Base-by-base conservation (phyloP, 352 stramenopile species). In the Globisporangium splendens region DNA sequence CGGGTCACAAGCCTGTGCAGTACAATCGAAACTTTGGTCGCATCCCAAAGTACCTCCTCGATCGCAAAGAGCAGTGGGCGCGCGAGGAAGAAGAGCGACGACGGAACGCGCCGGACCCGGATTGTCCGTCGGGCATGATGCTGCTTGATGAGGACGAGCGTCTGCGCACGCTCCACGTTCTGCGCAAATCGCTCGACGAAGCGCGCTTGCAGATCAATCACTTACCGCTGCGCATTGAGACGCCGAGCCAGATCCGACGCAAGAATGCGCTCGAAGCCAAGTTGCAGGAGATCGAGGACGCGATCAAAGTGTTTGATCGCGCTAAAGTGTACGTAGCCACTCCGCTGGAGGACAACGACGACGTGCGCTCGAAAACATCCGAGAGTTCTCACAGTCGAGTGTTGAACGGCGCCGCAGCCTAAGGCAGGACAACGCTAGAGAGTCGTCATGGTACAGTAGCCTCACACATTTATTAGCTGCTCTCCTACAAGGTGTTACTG, bases 251-350 rank as follows among this genome's bases (percentile, higher is more conserved):
- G 66, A 87, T 86, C 17, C 79, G 83, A 24, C 73, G 80, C 44
- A 94, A 96, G 62, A 81, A 90, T 38, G 83, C 84, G 39, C 62
- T 97, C 3, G 85, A 96, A 44, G 61, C 68, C 17, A 91, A 93
- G 51, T 63, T 96, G 15, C 81, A 83, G 56, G 89, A 97, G 59
- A 96, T 97, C 46, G 89, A 97, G 33, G 83, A 93, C 50, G 89
- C 90, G 20, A 95, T 97, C 66, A 83, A 80, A 31, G 85, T 97
- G 15, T 97, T 97, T 42, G 81, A 81, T 54, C 79, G 85, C 12
- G 42, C 70, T 0, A 97, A 94, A 70, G 88, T 97, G 22, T 96
- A 90, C 39, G 73, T 96, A n/a, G 65, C 83, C 18, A 77, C 72
- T 4, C 69, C 75, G 54, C 52, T 61, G 11, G 53, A 72, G 54